phyloP scores from a whole-genome alignment of 768 basidiomycete species.

The Suillus paluster region DNA sequence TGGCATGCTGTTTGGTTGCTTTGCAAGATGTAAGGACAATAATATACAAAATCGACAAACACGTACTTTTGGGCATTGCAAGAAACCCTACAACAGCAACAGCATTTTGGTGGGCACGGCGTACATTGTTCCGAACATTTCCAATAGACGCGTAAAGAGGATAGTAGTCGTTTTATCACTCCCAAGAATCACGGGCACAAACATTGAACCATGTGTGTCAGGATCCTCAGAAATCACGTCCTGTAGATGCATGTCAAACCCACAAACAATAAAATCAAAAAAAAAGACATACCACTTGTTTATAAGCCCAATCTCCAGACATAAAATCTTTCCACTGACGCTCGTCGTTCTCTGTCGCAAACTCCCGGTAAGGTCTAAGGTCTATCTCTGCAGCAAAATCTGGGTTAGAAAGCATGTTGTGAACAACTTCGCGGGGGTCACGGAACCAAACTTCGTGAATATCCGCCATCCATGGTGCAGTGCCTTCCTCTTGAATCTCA shows the following conservation, averaged over 20 bases:
- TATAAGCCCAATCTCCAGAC: slow-evolving; percentile 35
- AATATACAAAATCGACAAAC: neutral
- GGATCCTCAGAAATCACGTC: slow-evolving; percentile 16
- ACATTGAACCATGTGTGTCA: slow-evolving; percentile 14
- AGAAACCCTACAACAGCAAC: slow-evolving; percentile 33
- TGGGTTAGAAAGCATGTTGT: slow-evolving; percentile 26
- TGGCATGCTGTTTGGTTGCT: slow-evolving; percentile 19
- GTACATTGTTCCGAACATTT: slow-evolving; percentile 14
- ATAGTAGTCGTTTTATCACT: slow-evolving; percentile 18
- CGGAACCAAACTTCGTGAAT: slow-evolving; percentile 33
- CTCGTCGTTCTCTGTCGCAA: slow-evolving; percentile 7
- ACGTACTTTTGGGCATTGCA: slow-evolving; percentile 35
- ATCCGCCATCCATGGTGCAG: slow-evolving; percentile 31
- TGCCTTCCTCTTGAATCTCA: slow-evolving; percentile 13
- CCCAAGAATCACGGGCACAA: slow-evolving; percentile 17
- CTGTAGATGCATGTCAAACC: neutral
- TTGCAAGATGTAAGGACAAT: neutral
- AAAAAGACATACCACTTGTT: slow-evolving; percentile 32
- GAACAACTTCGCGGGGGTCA: slow-evolving; percentile 19
- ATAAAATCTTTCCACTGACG: slow-evolving; percentile 24
- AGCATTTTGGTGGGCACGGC: slow-evolving; percentile 8
- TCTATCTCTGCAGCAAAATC: slow-evolving; percentile 26
- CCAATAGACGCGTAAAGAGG: slow-evolving; percentile 18
- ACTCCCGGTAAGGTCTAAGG: slow-evolving; percentile 20
- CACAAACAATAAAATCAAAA: neutral